Conservation (phyloP, 805 yeast species). For the Candida chilensis region DNA sequence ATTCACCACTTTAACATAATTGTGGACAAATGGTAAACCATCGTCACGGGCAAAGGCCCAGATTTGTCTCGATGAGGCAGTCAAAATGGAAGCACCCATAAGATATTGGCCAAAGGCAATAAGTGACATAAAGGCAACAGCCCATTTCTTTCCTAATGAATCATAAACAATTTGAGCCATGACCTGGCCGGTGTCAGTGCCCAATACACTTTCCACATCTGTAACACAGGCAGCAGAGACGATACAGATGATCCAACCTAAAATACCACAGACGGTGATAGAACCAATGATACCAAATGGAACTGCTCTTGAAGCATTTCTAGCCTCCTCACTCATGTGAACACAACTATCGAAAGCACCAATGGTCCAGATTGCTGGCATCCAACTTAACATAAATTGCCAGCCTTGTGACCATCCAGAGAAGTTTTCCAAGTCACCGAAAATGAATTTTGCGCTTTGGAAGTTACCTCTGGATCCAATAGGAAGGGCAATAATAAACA, state of each 20-base stretch:
- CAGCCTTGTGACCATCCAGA: slow-evolving; percentile 55
- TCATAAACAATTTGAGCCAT: slow-evolving; percentile 59
- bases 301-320: slow-evolving; percentile 50
- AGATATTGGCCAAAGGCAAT: slow-evolving; percentile 53
- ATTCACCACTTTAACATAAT: slow-evolving; percentile 46
- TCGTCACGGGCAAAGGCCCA: slow-evolving; percentile 76
- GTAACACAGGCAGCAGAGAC: slow-evolving; percentile 47
- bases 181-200: slow-evolving; percentile 44
- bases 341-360: slow-evolving; percentile 67
- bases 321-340: slow-evolving; percentile 67
- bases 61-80: slow-evolving; percentile 61
- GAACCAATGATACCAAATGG: slow-evolving; percentile 60
- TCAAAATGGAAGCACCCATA: slow-evolving; percentile 55
- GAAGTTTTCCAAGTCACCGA: slow-evolving; percentile 40
- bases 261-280: slow-evolving; percentile 43
- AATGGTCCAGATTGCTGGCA: slow-evolving; percentile 71
- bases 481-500: slow-evolving; percentile 58
- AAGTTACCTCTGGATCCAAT: slow-evolving; percentile 39
- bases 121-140: slow-evolving; percentile 51
- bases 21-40: slow-evolving; percentile 54
- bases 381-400: slow-evolving; percentile 44
- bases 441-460: slow-evolving; percentile 44
- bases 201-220: slow-evolving; percentile 31
- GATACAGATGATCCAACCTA: slow-evolving; percentile 51
- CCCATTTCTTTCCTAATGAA: slow-evolving; percentile 56